These are phyloP conservation scores for Cyberlindnera veronae DNA, from an alignment of 805 yeast genomes.

Conservation along the genomic window DNA sequence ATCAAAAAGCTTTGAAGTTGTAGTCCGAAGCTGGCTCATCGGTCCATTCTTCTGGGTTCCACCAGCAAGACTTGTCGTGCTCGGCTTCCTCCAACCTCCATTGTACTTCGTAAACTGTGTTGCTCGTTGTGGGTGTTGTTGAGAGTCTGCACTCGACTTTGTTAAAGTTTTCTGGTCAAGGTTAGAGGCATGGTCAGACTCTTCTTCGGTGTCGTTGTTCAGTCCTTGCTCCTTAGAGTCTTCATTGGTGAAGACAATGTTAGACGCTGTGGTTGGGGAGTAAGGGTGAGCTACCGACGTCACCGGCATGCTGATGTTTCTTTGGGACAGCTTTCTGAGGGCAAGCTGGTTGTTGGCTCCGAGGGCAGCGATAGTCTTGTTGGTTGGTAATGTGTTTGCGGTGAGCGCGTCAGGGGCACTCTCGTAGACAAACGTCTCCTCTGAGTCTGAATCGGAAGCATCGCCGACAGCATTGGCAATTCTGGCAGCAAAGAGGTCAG, in stretches of 20 bases:
- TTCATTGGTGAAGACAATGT: conserved; percentile 6
- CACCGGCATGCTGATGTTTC: conserved; percentile 28
- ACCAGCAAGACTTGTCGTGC: conserved; percentile 11
- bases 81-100: conserved; percentile 22
- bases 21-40: conserved; percentile 47
- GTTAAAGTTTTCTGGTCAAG: conserved; percentile 14
- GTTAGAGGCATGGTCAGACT: conserved; percentile 9
- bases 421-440: conserved; percentile 96
- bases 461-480: conserved; percentile 93
- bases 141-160: conserved; percentile 5
- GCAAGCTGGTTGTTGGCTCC: conserved; percentile 17
- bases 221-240: conserved; percentile 9
- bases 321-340: conserved; percentile 22
- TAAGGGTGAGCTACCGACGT: conserved; percentile 12
- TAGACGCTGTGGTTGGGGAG: conserved; percentile 10
- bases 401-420: conserved; percentile 28
- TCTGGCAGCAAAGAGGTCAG: conserved; percentile 93
- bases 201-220: conserved; percentile 16
- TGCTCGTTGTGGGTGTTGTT: neutral
- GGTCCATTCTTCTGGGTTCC: conserved; percentile 4
- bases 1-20: conserved; percentile 72
- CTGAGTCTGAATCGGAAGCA: conserved; percentile 81
- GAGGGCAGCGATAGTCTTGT: conserved; percentile 11
- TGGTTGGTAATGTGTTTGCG: conserved; percentile 19
- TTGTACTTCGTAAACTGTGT: conserved; percentile 20